Conservation (phyloP, 2,329 filamentous ascomycete genomes). For the Fusarium subglutinans region DNA sequence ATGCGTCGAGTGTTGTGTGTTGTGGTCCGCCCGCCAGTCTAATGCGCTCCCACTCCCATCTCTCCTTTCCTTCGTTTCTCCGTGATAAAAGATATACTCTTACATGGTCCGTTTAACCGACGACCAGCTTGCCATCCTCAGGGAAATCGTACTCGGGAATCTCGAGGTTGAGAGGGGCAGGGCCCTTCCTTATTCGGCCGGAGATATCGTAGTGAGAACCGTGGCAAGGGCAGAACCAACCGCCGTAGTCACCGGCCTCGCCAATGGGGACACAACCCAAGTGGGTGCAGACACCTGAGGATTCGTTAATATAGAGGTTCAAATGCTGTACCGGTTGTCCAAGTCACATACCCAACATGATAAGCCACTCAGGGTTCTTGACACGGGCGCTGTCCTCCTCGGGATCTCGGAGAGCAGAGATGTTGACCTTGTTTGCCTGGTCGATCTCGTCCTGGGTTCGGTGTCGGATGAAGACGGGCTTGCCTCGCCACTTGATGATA, state of each 20-base stretch:
- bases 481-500: constrained; percentile 99
- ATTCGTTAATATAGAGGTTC: constrained; percentile 19
- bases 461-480: constrained; percentile 99
- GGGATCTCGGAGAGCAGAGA: constrained; percentile 87
- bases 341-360: constrained; percentile 85
- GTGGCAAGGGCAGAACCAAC: constrained; percentile 99
- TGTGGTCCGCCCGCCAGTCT: constrained; percentile 37
- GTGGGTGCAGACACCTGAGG: constrained; percentile 93
- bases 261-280: constrained; percentile 99
- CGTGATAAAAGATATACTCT: constrained; percentile 36
- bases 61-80: constrained; percentile 13
- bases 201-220: constrained; percentile 99
- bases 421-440: constrained; percentile 89
- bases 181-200: constrained; percentile 96
- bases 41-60: constrained; percentile 26
- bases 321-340: not conserved
- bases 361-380: constrained; percentile 97
- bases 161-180: constrained; percentile 97
- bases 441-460: constrained; percentile 92
- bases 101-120: constrained; percentile 75
- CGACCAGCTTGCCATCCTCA: constrained; percentile 86
- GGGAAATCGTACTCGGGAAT: constrained; percentile 93
- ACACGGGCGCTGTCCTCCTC: constrained; percentile 92
- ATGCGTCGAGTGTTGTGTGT: constrained; percentile 11
- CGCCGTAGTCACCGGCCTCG: constrained; percentile 96